These are phyloP conservation scores for Sicyos baderoa DNA, from an alignment of 306 rosid genomes.

Conservation along the genomic window DNA sequence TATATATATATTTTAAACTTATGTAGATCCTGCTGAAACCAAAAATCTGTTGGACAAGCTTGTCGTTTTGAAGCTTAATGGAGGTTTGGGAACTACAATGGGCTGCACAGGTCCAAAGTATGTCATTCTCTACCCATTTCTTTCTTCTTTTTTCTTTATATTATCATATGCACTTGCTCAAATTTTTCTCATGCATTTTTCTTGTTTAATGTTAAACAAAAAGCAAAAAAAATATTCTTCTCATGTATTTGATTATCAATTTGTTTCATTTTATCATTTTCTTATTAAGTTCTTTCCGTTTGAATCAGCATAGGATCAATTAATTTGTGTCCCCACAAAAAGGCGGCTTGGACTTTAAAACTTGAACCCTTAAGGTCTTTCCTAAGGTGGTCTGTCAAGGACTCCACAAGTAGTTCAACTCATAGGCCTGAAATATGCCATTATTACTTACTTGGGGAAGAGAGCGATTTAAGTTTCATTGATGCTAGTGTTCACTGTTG, in stretches of 20 bases:
- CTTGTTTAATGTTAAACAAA: no score
- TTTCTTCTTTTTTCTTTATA: background rate
- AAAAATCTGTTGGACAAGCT: constrained; percentile 82
- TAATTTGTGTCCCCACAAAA: background rate
- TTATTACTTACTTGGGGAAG: background rate
- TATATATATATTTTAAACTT: no score
- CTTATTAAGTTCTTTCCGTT: background rate
- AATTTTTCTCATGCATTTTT: background rate
- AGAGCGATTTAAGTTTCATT: background rate
- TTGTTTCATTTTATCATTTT: background rate
- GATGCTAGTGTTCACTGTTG: background rate
- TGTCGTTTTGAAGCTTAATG: constrained; percentile 91
- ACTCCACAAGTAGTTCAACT: no score
- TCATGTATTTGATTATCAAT: background rate
- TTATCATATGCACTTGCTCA: background rate
- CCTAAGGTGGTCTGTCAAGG: no score
- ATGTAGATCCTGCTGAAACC: constrained; percentile 58
- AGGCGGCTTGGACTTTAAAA: background rate
- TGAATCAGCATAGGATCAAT: background rate
- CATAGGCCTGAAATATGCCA: background rate
- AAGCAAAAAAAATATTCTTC: no score
- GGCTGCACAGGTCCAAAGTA: constrained; percentile 97
- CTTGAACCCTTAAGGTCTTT: background rate
- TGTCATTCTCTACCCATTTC: constrained; percentile 17
- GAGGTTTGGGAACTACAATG: constrained; percentile 96